These are phyloP conservation scores for Leccinum variabile DNA, from an alignment of 1,284 basidiomycete species.

Conservation along the genomic window DNA sequence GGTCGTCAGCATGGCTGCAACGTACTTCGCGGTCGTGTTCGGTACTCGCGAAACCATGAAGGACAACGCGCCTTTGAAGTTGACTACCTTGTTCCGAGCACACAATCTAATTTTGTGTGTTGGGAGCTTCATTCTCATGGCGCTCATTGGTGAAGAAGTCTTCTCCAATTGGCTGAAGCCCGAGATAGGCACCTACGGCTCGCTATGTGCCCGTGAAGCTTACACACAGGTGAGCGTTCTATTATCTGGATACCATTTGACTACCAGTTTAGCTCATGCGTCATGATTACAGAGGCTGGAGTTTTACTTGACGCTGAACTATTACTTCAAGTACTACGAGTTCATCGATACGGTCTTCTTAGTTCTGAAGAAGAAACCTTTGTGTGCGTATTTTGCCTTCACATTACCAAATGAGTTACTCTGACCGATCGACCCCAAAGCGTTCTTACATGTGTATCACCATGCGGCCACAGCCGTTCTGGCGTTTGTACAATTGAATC, in stretches of 20 bases:
- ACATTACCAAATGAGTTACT: not conserved
- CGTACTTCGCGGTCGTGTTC: conserved; percentile 88
- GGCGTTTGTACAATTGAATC: conserved; percentile 91
- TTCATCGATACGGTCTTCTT: conserved; percentile 95
- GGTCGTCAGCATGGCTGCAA: conserved; percentile 66
- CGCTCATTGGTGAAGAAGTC: conserved; percentile 86
- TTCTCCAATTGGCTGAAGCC: conserved; percentile 71
- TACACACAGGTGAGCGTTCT: conserved; percentile 74
- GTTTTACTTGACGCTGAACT: conserved; percentile 96
- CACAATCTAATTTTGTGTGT: conserved; percentile 87
- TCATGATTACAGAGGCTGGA: conserved; percentile 59
- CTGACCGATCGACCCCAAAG: conserved; percentile 40
- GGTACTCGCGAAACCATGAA: conserved; percentile 85
- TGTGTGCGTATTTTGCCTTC: conserved; percentile 54
- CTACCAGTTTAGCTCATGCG: conserved; percentile 10
- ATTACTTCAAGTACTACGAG: conserved; percentile 92
- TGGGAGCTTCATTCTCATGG: conserved; percentile 79
- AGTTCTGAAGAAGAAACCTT: conserved; percentile 93
- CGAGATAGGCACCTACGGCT: conserved; percentile 72
- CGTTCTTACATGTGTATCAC: conserved; percentile 96
- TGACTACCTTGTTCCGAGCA: conserved; percentile 82
- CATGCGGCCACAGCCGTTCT: conserved; percentile 93
- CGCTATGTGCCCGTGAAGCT: conserved; percentile 71
- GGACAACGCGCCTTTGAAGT: conserved; percentile 67
- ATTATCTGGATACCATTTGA: conserved; percentile 2